Evolutionary conservation across 768 basidiomycete genomes (phyloP).

Genomic region (Lentinula detonsa): DNA sequence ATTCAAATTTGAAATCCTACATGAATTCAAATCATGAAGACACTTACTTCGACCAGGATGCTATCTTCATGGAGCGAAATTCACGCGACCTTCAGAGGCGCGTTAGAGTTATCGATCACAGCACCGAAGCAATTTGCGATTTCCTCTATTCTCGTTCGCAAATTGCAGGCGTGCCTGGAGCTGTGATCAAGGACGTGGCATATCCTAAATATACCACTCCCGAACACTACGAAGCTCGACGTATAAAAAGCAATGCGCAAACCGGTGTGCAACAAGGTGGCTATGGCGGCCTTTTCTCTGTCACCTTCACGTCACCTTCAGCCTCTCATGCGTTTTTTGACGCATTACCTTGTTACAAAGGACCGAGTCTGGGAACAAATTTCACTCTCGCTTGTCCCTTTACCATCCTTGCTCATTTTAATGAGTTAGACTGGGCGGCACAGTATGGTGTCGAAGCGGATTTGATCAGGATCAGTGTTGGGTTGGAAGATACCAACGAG

Average conservation of each 20-base stretch:
- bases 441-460: constrained; percentile 79
- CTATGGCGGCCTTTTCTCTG: constrained; percentile 83
- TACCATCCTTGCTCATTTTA: constrained; percentile 86
- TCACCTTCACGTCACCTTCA: constrained; percentile 67
- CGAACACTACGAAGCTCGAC: constrained; percentile 65
- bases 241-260: constrained; percentile 34
- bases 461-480: constrained; percentile 87
- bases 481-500: constrained; percentile 65
- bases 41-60: constrained; percentile 84
- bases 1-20: constrained; percentile 55
- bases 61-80: constrained; percentile 96
- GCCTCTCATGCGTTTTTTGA: constrained; percentile 84
- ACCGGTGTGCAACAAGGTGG: constrained; percentile 42
- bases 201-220: constrained; percentile 83
- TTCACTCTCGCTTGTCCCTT: constrained; percentile 95
- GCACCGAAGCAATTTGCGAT: constrained; percentile 79
- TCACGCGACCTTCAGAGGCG: constrained; percentile 87
- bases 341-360: constrained; percentile 75
- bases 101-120: constrained; percentile 69
- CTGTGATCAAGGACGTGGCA: constrained; percentile 75
- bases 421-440: constrained; percentile 89
- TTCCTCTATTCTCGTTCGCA: constrained; percentile 59
- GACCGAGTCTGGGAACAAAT: constrained; percentile 90
- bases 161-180: constrained; percentile 27
- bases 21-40: constrained; percentile 70